These are phyloP conservation scores for Monotropa hypopitys DNA, from an alignment of 179 eudicot species.

Conservation along the genomic window DNA sequence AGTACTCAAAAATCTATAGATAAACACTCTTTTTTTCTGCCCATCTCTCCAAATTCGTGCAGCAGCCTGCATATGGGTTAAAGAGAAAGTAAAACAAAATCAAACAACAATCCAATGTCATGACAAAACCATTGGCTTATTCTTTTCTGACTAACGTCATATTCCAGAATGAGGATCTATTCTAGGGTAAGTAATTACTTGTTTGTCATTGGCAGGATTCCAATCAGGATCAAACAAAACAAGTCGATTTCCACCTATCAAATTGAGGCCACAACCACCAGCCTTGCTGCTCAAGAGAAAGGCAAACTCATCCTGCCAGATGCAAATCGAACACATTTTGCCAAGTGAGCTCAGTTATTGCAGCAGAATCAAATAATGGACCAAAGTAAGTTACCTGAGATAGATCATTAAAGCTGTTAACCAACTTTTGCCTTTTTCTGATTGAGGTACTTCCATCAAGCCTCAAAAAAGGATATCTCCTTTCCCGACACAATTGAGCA, in stretches of 20 bases:
- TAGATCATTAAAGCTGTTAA: conserved; percentile 78
- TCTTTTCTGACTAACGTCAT: not conserved
- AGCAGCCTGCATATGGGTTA: conserved; percentile 55
- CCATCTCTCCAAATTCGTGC: conserved; percentile 99
- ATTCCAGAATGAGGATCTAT: not conserved
- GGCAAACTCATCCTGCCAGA: conserved; percentile 92
- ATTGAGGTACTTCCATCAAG: conserved; percentile 91
- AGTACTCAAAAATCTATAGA: conserved; percentile 88
- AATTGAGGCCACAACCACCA: conserved; percentile 98
- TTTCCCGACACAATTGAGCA: conserved; percentile 95
- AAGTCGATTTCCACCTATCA: conserved; percentile 94
- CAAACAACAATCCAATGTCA: not conserved
- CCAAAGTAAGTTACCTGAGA: conserved; percentile 49
- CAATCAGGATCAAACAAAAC: conserved; percentile 99
- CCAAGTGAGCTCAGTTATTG: not conserved
- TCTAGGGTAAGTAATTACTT: conserved; percentile 38
- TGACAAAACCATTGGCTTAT: not conserved
- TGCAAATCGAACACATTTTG: conserved; percentile 8
- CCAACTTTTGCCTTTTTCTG: conserved; percentile 90
- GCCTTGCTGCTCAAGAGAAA: conserved; percentile 99
- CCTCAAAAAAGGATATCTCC: conserved; percentile 87
- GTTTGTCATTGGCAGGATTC: conserved; percentile 99
- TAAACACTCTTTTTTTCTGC: conserved; percentile 90
- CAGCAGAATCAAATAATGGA: not conserved
- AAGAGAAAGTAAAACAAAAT: not conserved